These are phyloP conservation scores for Globisporangium apiculatum DNA, from an alignment of 352 stramenopile genomes.

Conservation along the genomic window DNA sequence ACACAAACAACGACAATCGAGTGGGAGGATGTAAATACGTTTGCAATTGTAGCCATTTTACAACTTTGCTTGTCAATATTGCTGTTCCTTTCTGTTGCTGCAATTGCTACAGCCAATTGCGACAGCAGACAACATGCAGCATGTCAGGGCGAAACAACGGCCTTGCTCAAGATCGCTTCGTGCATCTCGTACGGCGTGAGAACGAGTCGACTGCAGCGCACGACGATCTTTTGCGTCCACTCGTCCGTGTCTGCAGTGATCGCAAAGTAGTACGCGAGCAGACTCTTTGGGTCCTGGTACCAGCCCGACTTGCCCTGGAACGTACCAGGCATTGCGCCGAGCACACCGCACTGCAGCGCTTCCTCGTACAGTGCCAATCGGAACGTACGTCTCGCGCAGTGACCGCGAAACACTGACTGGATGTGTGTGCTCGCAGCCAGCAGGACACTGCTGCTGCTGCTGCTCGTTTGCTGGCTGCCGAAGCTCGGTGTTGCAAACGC, in stretches of 20 bases:
- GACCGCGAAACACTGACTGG: conserved; percentile 49
- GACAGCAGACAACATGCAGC: no score
- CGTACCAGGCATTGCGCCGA: conserved; percentile 66
- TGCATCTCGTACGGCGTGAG: conserved; percentile 65
- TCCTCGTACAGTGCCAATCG: conserved; percentile 60
- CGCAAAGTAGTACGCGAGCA: conserved; percentile 73
- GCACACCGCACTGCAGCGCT: conserved; percentile 47
- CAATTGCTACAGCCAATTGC: no score
- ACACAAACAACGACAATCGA: no score
- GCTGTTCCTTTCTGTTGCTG: no score
- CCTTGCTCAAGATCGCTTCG: conserved; percentile 36
- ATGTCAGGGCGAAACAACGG: conserved; percentile 3
- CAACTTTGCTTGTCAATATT: no score
- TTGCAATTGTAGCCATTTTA: no score
- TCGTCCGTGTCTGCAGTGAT: conserved; percentile 41
- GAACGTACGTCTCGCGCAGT: conserved; percentile 42
- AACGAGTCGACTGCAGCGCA: conserved; percentile 50
- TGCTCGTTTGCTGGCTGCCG: not conserved
- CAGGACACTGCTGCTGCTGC: not conserved
- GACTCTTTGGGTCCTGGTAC: conserved; percentile 72
- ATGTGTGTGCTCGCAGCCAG: conserved; percentile 27
- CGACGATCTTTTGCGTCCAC: conserved; percentile 54
- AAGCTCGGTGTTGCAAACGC: not conserved
- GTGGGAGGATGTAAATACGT: no score
- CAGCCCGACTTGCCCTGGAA: conserved; percentile 54